A percentile compares a stretch with the other conserved stretches of the same genome.
phyloP scores from a whole-genome alignment of 192 early-diverging fungal genomes.

The Dissophora ornata region DNA sequence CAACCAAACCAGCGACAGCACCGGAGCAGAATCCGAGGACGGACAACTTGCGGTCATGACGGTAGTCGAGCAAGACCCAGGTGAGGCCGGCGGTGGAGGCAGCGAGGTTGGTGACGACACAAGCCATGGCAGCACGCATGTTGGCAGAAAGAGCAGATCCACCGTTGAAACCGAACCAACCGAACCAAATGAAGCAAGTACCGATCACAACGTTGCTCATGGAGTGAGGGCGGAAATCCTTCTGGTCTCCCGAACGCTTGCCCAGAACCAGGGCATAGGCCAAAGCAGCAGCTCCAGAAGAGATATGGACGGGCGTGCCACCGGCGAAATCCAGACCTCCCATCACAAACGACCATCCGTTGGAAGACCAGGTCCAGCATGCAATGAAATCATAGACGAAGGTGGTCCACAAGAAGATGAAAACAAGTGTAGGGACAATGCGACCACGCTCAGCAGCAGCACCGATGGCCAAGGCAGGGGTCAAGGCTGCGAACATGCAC shows the following conservation, averaged over 20 bases:
- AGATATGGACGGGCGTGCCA: constrained; percentile 95
- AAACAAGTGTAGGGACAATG: constrained; percentile 86
- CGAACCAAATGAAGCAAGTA: constrained; percentile 91
- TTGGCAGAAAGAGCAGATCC: constrained; percentile 86
- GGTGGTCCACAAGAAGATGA: constrained; percentile 94
- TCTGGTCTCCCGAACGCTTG: constrained; percentile 78
- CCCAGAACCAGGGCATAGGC: constrained; percentile 91
- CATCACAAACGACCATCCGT: constrained; percentile 87
- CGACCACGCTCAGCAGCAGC: constrained; percentile 91
- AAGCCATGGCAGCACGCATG: constrained; percentile 88
- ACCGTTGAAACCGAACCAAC: constrained; percentile 98
- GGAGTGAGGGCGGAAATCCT: constrained; percentile 86
- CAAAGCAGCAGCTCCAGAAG: constrained; percentile 89
- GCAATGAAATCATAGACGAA: constrained; percentile 94
- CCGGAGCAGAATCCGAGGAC: constrained; percentile 95
- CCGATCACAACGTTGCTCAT: constrained; percentile 94
- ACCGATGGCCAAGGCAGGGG: constrained; percentile 91
- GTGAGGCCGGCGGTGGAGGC: constrained; percentile 83
- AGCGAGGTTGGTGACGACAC: constrained; percentile 86
- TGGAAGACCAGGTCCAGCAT: constrained; percentile 92
- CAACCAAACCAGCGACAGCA: constrained; percentile 90
- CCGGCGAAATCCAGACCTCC: constrained; percentile 95
- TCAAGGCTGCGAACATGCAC: constrained; percentile 93
- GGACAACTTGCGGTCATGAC: constrained; percentile 84
- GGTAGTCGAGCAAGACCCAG: constrained; percentile 88